phyloP scores from a whole-genome alignment of 768 basidiomycete genomes.

The Kwoniella mangroviensis region DNA sequence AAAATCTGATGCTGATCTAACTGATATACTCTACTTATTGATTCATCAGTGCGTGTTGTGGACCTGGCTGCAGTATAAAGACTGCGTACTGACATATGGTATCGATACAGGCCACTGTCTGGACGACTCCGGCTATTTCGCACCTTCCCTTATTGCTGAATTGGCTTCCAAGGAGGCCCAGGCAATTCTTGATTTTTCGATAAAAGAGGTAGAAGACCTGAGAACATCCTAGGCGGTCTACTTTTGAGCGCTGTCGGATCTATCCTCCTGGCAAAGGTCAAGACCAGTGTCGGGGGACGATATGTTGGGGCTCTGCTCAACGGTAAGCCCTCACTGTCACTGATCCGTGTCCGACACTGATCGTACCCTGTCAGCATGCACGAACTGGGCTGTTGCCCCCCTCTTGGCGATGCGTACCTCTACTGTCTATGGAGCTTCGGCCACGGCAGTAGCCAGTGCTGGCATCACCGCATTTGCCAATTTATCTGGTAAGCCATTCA shows the following conservation, averaged over 20 bases:
- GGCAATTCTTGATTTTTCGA: slow-evolving; percentile 2
- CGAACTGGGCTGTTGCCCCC: slow-evolving; percentile 5
- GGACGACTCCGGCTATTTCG: slow-evolving; percentile 36
- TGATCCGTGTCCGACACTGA: too few relatives aligned
- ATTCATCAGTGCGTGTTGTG: not conserved
- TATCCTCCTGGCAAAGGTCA: slow-evolving; percentile 1
- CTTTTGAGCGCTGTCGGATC: not conserved
- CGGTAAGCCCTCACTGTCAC: not conserved
- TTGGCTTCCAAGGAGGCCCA: slow-evolving; percentile 6
- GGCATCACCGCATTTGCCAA: slow-evolving; percentile 4
- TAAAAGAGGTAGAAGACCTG: slow-evolving; percentile 2
- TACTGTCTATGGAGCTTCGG: slow-evolving; percentile 1
- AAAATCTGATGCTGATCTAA: not conserved
- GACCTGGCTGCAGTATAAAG: not conserved
- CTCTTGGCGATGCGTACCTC: slow-evolving; percentile 5
- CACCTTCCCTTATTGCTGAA: slow-evolving; percentile 29
- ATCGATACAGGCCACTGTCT: slow-evolving; percentile 16
- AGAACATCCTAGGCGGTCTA: not conserved
- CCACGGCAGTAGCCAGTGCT: slow-evolving; percentile 3
- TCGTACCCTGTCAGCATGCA: not conserved
- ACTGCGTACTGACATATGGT: not conserved
- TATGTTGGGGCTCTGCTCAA: not conserved
- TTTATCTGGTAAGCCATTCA: not conserved
- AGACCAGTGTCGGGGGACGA: slow-evolving; percentile 2
- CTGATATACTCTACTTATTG: not conserved